phyloP scores from a whole-genome alignment of 176 grass and related monocot species.

The Juncus effusus region DNA sequence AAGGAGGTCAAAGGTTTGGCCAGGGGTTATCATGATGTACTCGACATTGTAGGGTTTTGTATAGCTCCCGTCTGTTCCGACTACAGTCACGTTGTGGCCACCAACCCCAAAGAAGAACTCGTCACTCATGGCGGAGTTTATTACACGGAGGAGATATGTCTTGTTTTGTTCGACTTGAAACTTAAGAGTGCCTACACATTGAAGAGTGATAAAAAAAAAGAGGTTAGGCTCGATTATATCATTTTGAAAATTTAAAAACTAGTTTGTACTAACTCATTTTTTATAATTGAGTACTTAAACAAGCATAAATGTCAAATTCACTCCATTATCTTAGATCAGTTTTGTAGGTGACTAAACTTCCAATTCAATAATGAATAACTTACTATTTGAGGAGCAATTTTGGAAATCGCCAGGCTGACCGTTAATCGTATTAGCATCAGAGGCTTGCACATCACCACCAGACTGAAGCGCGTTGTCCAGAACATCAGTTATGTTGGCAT shows the following conservation, averaged over 20 bases:
- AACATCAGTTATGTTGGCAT: conserved; percentile 42
- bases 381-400: conserved; percentile 22
- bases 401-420: conserved; percentile 31
- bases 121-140: conserved; percentile 64
- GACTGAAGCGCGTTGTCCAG: conserved; percentile 33
- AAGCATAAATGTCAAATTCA: too few species aligned
- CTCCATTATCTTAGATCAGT: too few species aligned
- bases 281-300: too few species aligned
- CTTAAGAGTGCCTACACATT: conserved; percentile 19
- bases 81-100: conserved; percentile 69
- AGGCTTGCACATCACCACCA: conserved; percentile 35
- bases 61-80: conserved; percentile 65
- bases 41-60: conserved; percentile 58
- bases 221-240: not conserved
- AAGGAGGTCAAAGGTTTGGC: conserved; percentile 74
- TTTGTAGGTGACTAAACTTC: too few species aligned
- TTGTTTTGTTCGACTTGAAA: conserved; percentile 44
- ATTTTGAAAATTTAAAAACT: too few species aligned
- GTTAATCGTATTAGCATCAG: conserved; percentile 56
- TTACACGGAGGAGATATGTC: conserved; percentile 44
- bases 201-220: not conserved
- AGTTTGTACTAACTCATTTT: too few species aligned
- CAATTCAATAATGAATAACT: too few species aligned
- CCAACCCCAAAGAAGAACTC: conserved; percentile 69
- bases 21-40: conserved; percentile 63